Evolutionary conservation across 2,329 filamentous ascomycete genomes (phyloP), one percentile per base, ranked within the genome.

Genomic region (Pseudohalonectria lignicola): DNA sequence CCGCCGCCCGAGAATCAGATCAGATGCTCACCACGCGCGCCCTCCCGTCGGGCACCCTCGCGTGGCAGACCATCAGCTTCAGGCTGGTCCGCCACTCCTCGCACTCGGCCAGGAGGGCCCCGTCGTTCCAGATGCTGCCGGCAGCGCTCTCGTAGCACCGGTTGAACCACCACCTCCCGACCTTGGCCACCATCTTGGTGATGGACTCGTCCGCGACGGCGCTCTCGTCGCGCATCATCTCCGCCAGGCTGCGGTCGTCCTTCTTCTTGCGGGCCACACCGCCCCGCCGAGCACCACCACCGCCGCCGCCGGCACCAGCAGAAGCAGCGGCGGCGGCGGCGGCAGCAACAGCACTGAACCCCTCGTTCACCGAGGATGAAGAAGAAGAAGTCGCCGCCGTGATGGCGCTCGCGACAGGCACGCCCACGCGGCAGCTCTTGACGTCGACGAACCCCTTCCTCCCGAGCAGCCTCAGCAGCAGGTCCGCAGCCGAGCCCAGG

Each of bases 111-210:
- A 96, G 64, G 20, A 96, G 62, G 9, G 71, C 70, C 39, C 71
- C 74, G 53, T 95, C 83, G 34, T 69, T 72, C 82, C 88, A 96
- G 47, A 96, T 84, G 55, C 82, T 74, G 69, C 60, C 58, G 8
- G 79, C 66, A 4, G 73, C 69, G 40, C 72, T 76, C 60, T 95
- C 90, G 56, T 95, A 96, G 64, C 90, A 95, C 37, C 83, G 77
- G 9, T 78, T 84, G 60, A 94, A 96, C 92, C 92, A 98, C 86
- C 90, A 96, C 31, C 92, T 74, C 2, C 87, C 90, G 10, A 96
- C 90, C 45, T 90, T 82, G 13, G 87, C 82, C 17, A 96, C 87
- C 70, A 94, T 94, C 53, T 86, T 88, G 12, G 86, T 86, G 53
- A 96, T 94, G 47, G 78, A 81, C 52, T 87, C 85, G 47, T 94